Evolutionary conservation across 371 early-diverging fungal species (phyloP).

Genomic region (Saksenaea vasiformis): DNA sequence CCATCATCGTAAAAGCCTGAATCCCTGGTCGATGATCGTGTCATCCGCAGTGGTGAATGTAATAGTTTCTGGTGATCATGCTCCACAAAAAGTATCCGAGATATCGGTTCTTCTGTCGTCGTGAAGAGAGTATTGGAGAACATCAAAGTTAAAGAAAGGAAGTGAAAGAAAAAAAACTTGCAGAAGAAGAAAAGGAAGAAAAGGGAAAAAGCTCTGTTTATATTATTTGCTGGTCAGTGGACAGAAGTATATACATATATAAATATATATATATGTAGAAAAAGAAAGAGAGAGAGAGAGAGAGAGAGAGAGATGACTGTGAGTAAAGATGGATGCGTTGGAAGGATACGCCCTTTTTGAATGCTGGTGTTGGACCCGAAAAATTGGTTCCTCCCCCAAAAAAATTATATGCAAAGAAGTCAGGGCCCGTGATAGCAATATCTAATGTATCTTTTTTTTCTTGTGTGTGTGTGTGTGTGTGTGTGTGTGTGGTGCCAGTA

Average conservation of each 20-base stretch:
- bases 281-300: too few relatives aligned
- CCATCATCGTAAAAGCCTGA: neutral
- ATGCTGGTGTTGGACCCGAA: neutral
- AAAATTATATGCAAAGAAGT: neutral
- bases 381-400: neutral
- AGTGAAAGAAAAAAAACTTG: neutral
- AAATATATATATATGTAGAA: too few relatives aligned
- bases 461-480: too few relatives aligned
- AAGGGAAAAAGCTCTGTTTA: neutral
- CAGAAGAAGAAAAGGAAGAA: neutral
- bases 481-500: too few relatives aligned
- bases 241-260: too few relatives aligned
- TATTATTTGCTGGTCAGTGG: too few relatives aligned
- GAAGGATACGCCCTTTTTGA: neutral
- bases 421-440: neutral
- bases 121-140: neutral
- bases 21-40: conserved; percentile 5
- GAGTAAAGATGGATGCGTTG: neutral
- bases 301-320: neutral
- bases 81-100: conserved; percentile 9
- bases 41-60: conserved; percentile 8
- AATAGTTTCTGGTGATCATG: neutral
- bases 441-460: neutral
- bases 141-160: neutral
- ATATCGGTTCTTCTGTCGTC: conserved; percentile 16